These are phyloP conservation scores for Avena sativa DNA, from an alignment of 176 grass and related monocot species.

Conservation along the genomic window DNA sequence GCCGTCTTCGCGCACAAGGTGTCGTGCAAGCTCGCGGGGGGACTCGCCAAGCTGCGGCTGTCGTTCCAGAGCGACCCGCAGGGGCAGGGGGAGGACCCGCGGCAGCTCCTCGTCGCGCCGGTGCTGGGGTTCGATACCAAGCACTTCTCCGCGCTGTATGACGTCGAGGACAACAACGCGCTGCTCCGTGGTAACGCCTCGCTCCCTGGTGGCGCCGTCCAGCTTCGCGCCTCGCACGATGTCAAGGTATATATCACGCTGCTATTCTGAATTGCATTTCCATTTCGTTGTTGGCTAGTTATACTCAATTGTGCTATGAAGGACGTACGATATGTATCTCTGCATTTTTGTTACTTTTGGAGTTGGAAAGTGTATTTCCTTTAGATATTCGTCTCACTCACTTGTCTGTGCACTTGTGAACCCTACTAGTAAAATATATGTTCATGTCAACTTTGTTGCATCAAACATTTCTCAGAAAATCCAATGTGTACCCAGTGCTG, in stretches of 20 bases:
- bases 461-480: no score
- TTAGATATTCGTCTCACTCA: not conserved
- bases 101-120: constrained; percentile 53
- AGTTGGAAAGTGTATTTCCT: not conserved
- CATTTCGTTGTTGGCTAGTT: not conserved
- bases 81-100: constrained; percentile 31
- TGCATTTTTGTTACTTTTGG: not conserved
- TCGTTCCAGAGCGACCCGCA: constrained; percentile 79
- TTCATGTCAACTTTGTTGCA: no score
- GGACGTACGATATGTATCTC: not conserved
- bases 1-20: constrained; percentile 79
- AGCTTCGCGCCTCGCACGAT: constrained; percentile 72
- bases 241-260: constrained; percentile 57
- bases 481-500: no score
- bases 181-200: constrained; percentile 67
- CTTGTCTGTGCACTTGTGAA: no score
- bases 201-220: constrained; percentile 58
- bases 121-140: constrained; percentile 68
- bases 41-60: constrained; percentile 87
- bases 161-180: constrained; percentile 71
- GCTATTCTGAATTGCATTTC: not conserved
- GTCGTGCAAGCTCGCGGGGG: constrained; percentile 85
- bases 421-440: no score
- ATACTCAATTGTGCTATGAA: not conserved
- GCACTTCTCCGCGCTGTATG: constrained; percentile 71